phyloP scores from a whole-genome alignment of 768 basidiomycete species.

The Lactarius quietus region DNA sequence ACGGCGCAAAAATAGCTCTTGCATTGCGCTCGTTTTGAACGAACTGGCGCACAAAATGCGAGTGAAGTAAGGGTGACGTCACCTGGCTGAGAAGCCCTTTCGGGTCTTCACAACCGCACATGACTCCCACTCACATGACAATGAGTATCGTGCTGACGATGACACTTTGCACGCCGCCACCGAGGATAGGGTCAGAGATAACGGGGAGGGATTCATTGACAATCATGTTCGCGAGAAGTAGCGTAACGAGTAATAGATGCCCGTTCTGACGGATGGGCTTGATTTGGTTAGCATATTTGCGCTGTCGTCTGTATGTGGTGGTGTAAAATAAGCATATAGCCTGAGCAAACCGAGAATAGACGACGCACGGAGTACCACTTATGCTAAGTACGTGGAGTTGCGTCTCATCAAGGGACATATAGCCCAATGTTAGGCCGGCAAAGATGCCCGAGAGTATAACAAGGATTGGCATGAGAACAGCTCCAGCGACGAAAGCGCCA shows the following conservation, averaged over 20 bases:
- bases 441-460: constrained; percentile 82
- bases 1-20: not conserved
- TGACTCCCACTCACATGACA: constrained; percentile 63
- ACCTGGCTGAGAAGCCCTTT: not conserved
- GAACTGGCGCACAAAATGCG: not conserved
- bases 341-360: constrained; percentile 6
- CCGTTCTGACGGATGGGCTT: constrained; percentile 83
- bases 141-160: constrained; percentile 81
- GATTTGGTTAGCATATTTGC: constrained; percentile 78
- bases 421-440: constrained; percentile 89
- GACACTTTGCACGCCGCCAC: constrained; percentile 74
- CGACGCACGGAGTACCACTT: constrained; percentile 73
- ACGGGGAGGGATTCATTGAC: constrained; percentile 86
- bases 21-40: too few species aligned
- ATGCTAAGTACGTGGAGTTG: constrained; percentile 85
- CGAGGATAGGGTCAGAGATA: constrained; percentile 75
- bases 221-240: constrained; percentile 87
- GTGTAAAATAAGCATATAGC: constrained; percentile 19
- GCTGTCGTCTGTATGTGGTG: constrained; percentile 79
- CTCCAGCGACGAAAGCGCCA: constrained; percentile 40
- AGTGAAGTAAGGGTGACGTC: not conserved
- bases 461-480: constrained; percentile 74
- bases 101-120: not conserved
- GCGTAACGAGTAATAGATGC: constrained; percentile 76
- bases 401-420: constrained; percentile 93